Percentiles rank a stretch among this genome's conserved stretches.
Conservation (phyloP, 306 rosid species). For the Vigna mungo region DNA sequence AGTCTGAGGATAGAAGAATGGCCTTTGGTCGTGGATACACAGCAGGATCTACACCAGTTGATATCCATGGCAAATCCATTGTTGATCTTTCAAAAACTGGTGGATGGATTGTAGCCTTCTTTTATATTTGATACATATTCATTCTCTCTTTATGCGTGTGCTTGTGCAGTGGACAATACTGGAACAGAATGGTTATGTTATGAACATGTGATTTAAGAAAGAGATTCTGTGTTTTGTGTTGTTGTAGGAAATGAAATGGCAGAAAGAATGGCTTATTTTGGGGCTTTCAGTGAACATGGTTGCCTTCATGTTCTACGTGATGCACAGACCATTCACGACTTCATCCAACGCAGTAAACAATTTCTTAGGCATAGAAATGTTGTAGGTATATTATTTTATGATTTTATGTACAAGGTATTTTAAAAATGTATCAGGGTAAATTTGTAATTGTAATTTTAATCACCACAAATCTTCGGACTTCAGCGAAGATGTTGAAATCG, state of each 20-base stretch:
- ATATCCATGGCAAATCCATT: conserved; percentile 84
- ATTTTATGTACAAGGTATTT: too few relatives aligned
- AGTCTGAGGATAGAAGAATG: conserved; percentile 80
- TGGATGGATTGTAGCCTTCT: conserved; percentile 89
- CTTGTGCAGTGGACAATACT: too few relatives aligned
- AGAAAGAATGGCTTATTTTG: conserved; percentile 96
- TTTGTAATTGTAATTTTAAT: too few relatives aligned
- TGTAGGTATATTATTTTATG: too few relatives aligned
- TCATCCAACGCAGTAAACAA: conserved; percentile 89
- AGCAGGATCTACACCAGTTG: conserved; percentile 85
- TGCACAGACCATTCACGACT: conserved; percentile 86
- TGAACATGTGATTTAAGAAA: conserved; percentile 3
- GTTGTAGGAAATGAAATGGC: conserved; percentile 93
- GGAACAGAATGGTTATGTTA: too few relatives aligned
- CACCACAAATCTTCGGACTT: too few relatives aligned
- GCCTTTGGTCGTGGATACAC: conserved; percentile 81
- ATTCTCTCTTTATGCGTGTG: not conserved
- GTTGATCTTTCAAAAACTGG: conserved; percentile 83
- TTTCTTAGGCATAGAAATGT: conserved; percentile 60
- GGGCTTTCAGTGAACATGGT: conserved; percentile 97
- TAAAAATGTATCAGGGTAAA: too few relatives aligned
- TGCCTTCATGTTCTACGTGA: conserved; percentile 83
- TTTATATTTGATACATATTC: conserved; percentile 80
- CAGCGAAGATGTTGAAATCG: too few relatives aligned
- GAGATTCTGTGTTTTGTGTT: not conserved